Percentiles rank a stretch among this genome's conserved stretches.
phyloP scores from a whole-genome alignment of 2,329 filamentous ascomycete genomes.

The Neoascochyta sp. region DNA sequence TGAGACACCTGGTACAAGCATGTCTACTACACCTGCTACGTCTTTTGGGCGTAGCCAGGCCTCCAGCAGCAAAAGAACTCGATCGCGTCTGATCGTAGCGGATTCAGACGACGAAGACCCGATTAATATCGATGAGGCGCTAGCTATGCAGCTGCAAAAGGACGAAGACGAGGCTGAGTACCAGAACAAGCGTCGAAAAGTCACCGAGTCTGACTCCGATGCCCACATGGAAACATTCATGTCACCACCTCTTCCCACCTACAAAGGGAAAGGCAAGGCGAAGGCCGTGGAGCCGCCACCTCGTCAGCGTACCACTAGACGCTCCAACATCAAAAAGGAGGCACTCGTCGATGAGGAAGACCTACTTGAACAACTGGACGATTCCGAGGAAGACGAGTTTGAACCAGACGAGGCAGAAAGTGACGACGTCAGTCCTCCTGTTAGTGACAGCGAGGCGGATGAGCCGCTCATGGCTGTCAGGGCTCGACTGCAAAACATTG shows the following conservation, averaged over 20 bases:
- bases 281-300: slow-evolving; percentile 12
- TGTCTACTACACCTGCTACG: slow-evolving; percentile 52
- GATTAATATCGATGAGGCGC: slow-evolving; percentile 48
- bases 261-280: slow-evolving; percentile 25
- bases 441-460: slow-evolving; percentile 28
- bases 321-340: slow-evolving; percentile 19
- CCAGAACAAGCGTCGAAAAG: slow-evolving; percentile 38
- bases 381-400: slow-evolving; percentile 29
- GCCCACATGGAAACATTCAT: slow-evolving; percentile 19
- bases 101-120: slow-evolving; percentile 31
- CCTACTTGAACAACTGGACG: slow-evolving; percentile 17
- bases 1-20: slow-evolving; percentile 62
- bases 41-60: slow-evolving; percentile 24
- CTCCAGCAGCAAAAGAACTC: slow-evolving; percentile 24
- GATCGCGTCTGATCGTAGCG: slow-evolving; percentile 16
- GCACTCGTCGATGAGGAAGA: slow-evolving; percentile 13
- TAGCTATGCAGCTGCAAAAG: slow-evolving; percentile 57
- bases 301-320: slow-evolving; percentile 16
- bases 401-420: slow-evolving; percentile 21
- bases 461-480: slow-evolving; percentile 20
- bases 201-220: slow-evolving; percentile 4
- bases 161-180: slow-evolving; percentile 49
- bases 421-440: slow-evolving; percentile 13
- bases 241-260: slow-evolving; percentile 3
- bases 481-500: slow-evolving; percentile 15